These are phyloP conservation scores for Zangia roseola DNA, from an alignment of 768 basidiomycete species.

Conservation along the genomic window DNA sequence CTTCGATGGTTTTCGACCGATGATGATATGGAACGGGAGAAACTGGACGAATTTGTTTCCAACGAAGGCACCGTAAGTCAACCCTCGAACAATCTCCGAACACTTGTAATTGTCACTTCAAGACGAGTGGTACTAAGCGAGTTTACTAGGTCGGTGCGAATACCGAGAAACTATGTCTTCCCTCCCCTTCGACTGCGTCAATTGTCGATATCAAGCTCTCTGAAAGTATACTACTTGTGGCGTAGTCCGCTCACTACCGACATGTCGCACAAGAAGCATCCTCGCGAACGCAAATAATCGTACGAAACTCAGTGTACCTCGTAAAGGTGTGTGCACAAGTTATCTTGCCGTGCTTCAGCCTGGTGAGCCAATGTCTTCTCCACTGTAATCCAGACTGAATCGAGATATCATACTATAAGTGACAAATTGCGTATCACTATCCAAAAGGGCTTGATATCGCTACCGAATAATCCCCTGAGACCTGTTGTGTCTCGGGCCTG, in stretches of 20 bases:
- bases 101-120: constrained; percentile 34
- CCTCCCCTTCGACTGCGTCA: constrained; percentile 81
- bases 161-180: constrained; percentile 85
- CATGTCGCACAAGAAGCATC: constrained; percentile 44
- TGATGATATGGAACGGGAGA: constrained; percentile 77
- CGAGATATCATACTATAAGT: constrained; percentile 38
- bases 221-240: no score
- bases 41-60: constrained; percentile 79
- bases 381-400: neutral
- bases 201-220: constrained; percentile 90
- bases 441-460: constrained; percentile 58
- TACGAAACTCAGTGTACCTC: constrained; percentile 75
- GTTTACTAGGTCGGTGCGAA: constrained; percentile 63
- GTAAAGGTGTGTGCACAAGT: constrained; percentile 81
- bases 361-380: constrained; percentile 48
- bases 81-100: neutral
- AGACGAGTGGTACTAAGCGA: constrained; percentile 89
- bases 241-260: neutral
- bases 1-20: constrained; percentile 75
- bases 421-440: constrained; percentile 62
- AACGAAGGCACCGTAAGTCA: constrained; percentile 62
- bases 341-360: constrained; percentile 64
- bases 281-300: constrained; percentile 69
- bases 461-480: constrained; percentile 45
- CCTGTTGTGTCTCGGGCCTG: constrained; percentile 89